Percentiles rank a stretch among this genome's conserved stretches.
phyloP scores from a whole-genome alignment of 495 filamentous ascomycete species.

The Jackrogersella minutella region DNA sequence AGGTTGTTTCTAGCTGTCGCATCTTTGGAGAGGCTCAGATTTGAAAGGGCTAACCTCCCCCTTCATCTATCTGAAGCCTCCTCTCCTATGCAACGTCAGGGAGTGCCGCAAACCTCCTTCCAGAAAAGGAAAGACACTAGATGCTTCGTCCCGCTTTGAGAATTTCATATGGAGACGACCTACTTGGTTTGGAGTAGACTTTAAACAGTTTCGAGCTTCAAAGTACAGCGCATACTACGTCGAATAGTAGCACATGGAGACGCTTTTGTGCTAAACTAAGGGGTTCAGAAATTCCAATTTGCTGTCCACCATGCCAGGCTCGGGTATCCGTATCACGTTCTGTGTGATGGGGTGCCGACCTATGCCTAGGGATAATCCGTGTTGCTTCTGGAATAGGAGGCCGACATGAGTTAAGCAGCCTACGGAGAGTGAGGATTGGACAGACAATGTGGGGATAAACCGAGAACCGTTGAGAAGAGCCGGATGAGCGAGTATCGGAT shows the following conservation, averaged over 20 bases:
- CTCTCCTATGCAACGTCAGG: conserved; percentile 35
- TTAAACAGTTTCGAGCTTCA: conserved; percentile 3
- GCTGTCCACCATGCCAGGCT: background rate
- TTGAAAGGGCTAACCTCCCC: conserved; percentile 13
- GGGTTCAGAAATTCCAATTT: conserved; percentile 4
- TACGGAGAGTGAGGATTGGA: conserved; percentile 5
- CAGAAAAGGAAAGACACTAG: conserved; percentile 32
- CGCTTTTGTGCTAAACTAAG: background rate
- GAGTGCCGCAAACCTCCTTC: conserved; percentile 31
- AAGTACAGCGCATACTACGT: background rate
- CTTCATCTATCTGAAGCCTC: conserved; percentile 41
- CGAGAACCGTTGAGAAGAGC: conserved; percentile 5
- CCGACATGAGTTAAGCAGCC: conserved; percentile 3
- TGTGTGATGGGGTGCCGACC: conserved; percentile 19
- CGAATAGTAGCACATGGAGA: background rate
- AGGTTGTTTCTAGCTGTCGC: conserved; percentile 18
- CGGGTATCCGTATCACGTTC: conserved; percentile 29
- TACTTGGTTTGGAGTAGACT: conserved; percentile 18
- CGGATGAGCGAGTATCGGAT: conserved; percentile 28
- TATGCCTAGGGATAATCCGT: conserved; percentile 20
- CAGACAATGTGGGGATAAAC: conserved; percentile 21
- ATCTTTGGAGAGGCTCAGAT: conserved; percentile 24
- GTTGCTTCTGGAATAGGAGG: conserved; percentile 19
- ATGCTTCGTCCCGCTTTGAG: conserved; percentile 32
- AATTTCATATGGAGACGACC: conserved; percentile 4